These are phyloP conservation scores for Sonneratia caseolaris DNA, from an alignment of 345 rosid genomes.

Conservation along the genomic window DNA sequence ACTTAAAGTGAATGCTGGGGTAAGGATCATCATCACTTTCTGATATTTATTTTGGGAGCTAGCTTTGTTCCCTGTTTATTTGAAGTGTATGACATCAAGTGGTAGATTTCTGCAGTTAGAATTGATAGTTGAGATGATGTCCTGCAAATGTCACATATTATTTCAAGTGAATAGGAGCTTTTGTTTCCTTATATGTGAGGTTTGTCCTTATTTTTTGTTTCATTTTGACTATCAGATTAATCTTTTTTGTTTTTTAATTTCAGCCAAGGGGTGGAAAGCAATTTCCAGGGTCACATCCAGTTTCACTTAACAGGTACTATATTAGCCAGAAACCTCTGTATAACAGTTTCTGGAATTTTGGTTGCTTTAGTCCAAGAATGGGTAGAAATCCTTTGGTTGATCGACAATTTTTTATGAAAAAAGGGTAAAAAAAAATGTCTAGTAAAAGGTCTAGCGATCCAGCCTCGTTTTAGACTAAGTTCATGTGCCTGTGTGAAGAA, in stretches of 20 bases:
- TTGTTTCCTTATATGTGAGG: neutral
- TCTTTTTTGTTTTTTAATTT: constrained; percentile 5
- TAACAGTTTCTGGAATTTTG: neutral
- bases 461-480: neutral
- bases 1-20: constrained; percentile 56
- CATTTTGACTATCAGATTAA: neutral
- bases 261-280: constrained; percentile 26
- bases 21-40: constrained; percentile 14
- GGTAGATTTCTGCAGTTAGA: neutral
- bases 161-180: neutral
- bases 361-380: neutral
- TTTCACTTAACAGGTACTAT: constrained; percentile 29
- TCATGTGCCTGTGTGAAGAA: neutral
- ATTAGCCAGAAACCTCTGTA: neutral
- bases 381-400: neutral
- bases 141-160: neutral
- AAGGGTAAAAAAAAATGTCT: no score
- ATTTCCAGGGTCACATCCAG: constrained; percentile 39
- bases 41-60: neutral
- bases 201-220: neutral
- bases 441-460: neutral
- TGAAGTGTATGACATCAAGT: neutral
- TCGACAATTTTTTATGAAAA: neutral
- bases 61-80: neutral
- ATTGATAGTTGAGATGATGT: neutral